phyloP scores from a whole-genome alignment of 306 rosid species.

The Cucumis hystrix region DNA sequence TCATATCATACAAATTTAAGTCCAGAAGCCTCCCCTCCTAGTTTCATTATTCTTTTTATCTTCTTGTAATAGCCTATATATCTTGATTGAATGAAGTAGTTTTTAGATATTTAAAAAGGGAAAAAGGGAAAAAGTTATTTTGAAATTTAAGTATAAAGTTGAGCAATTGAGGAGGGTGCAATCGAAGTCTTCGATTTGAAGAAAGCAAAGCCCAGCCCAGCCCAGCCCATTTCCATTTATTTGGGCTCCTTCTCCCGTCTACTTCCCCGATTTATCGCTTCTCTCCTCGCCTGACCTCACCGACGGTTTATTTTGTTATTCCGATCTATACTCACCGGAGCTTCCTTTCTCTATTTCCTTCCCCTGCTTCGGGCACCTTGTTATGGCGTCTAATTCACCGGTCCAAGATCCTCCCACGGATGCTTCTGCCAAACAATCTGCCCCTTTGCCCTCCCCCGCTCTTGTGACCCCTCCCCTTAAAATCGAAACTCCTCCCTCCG shows the following conservation, averaged over 20 bases:
- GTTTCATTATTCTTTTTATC: no score
- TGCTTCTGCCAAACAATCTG: background rate
- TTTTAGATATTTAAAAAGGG: no score
- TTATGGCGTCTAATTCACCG: background rate
- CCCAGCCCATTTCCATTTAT: background rate
- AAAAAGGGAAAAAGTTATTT: no score
- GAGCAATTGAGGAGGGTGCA: no score
- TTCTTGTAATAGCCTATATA: no score
- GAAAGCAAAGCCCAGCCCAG: background rate
- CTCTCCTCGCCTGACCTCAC: background rate
- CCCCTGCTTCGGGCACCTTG: background rate
- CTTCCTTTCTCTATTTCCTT: background rate
- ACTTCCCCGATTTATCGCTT: background rate
- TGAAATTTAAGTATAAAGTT: no score
- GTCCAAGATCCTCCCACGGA: slow-evolving; percentile 1
- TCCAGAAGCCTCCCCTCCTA: no score
- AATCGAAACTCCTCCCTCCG: background rate
- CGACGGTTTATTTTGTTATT: background rate
- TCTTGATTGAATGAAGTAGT: no score
- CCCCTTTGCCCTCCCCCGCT: background rate
- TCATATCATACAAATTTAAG: no score
- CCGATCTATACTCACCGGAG: background rate
- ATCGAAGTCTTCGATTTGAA: background rate
- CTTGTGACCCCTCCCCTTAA: background rate
- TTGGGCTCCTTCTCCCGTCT: background rate